Evolutionary conservation across 2,329 filamentous ascomycete genomes (phyloP).

Genomic region (Sarocladium oryzae): DNA sequence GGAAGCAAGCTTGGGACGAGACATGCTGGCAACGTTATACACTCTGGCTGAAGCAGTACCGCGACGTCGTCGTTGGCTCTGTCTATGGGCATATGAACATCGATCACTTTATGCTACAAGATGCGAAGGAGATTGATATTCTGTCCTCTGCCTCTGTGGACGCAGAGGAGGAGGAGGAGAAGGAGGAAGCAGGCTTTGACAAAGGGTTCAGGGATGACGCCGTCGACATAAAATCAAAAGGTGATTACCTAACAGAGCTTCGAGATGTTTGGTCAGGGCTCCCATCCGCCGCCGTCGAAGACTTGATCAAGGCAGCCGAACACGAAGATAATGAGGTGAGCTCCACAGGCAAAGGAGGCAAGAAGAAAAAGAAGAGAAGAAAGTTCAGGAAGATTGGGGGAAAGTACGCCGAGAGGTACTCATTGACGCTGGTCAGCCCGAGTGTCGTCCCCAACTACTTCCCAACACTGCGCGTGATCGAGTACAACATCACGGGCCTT

Average conservation of each 20-base stretch:
- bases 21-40: slow-evolving; percentile 98
- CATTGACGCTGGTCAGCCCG: slow-evolving; percentile 71
- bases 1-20: slow-evolving; percentile 90
- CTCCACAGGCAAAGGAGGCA: slow-evolving; percentile 17
- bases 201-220: slow-evolving; percentile 34
- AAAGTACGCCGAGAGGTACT: slow-evolving; percentile 77
- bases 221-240: slow-evolving; percentile 54
- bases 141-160: background rate
- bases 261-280: slow-evolving; percentile 72
- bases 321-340: slow-evolving; percentile 16
- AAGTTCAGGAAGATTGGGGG: slow-evolving; percentile 61
- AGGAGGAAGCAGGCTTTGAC: background rate
- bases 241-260: slow-evolving; percentile 70
- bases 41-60: slow-evolving; percentile 82
- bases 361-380: slow-evolving; percentile 44
- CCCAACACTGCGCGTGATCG: slow-evolving; percentile 80
- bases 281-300: slow-evolving; percentile 42
- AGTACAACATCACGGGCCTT: slow-evolving; percentile 84
- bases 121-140: slow-evolving; percentile 69
- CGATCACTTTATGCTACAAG: slow-evolving; percentile 91
- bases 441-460: slow-evolving; percentile 93
- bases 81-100: slow-evolving; percentile 98
- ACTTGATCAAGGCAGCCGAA: slow-evolving; percentile 17
- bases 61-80: slow-evolving; percentile 75
- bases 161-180: background rate